A percentile compares a stretch with the other conserved stretches of the same genome.
Evolutionary conservation across 2,329 filamentous ascomycete genomes (phyloP).

Genomic region (Coniochaeta pulveracea): DNA sequence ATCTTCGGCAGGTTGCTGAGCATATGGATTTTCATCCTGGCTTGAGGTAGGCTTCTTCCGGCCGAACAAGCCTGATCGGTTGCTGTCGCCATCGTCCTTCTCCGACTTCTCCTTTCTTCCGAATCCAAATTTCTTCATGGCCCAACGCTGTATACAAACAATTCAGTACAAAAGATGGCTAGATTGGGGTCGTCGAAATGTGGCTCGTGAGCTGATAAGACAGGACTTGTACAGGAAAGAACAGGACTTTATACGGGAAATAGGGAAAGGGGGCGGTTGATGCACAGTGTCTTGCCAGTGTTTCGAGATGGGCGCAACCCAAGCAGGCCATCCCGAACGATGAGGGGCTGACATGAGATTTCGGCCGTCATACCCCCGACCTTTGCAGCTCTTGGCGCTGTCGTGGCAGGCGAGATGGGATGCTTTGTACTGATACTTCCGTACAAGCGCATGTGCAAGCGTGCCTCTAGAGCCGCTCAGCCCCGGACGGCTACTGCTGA

Average conservation of each 20-base stretch:
- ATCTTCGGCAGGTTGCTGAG: constrained; percentile 36
- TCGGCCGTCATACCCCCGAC: constrained; percentile 1
- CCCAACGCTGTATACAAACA: constrained; percentile 9
- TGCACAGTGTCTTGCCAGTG: constrained; percentile 6
- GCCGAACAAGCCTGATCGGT: constrained; percentile 39
- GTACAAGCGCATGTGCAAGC: no score
- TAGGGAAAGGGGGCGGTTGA: not conserved
- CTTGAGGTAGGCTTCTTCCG: constrained; percentile 39
- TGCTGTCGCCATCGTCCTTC: constrained; percentile 34
- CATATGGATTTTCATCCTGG: constrained; percentile 43
- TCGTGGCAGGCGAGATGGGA: constrained; percentile 1
- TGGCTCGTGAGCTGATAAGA: no score
- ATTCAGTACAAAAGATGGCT: no score
- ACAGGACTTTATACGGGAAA: constrained; percentile 2
- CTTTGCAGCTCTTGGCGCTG: not conserved
- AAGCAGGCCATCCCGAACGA: not conserved
- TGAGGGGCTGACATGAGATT: not conserved
- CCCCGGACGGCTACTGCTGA: constrained; percentile 2
- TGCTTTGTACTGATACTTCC: not conserved
- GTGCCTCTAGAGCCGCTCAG: constrained; percentile 4
- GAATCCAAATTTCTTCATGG: constrained; percentile 52
- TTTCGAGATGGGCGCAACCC: constrained; percentile 6
- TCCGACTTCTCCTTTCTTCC: constrained; percentile 44
- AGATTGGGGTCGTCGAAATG: no score
- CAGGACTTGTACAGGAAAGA: no score